Percentiles rank a stretch among this genome's conserved stretches.
phyloP scores from a whole-genome alignment of 2,329 filamentous ascomycete species.

The Dendrostoma leiphaemia region DNA sequence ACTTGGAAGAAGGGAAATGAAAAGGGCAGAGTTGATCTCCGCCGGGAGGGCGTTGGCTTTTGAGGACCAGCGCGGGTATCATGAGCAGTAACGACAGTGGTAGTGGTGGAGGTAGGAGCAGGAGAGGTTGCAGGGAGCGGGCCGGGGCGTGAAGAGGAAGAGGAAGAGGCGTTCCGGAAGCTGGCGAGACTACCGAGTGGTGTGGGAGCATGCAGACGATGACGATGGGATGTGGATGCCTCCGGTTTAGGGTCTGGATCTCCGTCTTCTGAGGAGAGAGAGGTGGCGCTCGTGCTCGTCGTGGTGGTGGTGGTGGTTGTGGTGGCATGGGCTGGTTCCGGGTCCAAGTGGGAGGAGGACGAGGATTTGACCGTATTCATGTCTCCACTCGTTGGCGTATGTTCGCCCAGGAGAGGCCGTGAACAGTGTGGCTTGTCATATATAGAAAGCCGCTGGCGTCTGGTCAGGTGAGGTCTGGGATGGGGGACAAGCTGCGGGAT shows the following conservation, averaged over 20 bases:
- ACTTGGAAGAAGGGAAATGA: constrained; percentile 49
- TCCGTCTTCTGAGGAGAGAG: too few species aligned
- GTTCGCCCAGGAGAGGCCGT: constrained; percentile 20
- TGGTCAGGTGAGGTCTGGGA: background rate
- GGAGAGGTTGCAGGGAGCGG: constrained; percentile 19
- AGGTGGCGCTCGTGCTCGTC: background rate
- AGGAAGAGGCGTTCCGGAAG: constrained; percentile 7
- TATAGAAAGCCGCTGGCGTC: constrained; percentile 15
- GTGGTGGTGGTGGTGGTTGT: background rate
- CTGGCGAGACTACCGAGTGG: background rate
- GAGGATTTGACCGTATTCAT: constrained; percentile 19
- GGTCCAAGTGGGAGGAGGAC: background rate
- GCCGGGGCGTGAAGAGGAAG: constrained; percentile 10
- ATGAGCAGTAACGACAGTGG: constrained; percentile 16
- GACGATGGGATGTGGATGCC: constrained; percentile 7
- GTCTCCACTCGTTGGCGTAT: constrained; percentile 20
- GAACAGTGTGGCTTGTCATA: constrained; percentile 19
- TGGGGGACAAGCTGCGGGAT: constrained; percentile 14
- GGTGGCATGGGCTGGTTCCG: constrained; percentile 3
- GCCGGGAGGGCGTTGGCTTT: constrained; percentile 18
- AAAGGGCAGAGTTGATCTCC: constrained; percentile 41
- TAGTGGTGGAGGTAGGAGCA: constrained; percentile 23
- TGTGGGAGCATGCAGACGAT: constrained; percentile 15
- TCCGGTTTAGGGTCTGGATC: background rate
- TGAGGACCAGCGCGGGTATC: constrained; percentile 19